Base-by-base conservation (phyloP, 1,139 yeast genomes). In the Casaregolazyma lundiana region DNA sequence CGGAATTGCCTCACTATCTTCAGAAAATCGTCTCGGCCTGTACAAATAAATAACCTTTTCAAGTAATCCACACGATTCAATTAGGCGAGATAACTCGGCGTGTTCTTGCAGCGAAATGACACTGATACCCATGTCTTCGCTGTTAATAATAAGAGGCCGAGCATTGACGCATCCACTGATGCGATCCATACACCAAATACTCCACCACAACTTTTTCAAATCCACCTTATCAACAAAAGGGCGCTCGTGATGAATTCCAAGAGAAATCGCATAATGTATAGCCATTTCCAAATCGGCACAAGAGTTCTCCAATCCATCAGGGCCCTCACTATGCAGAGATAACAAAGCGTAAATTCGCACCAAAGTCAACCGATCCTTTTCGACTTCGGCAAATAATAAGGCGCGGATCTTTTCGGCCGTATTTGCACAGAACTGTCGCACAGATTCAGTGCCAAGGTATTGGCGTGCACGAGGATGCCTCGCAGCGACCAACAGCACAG, bases 341-440 rank as follows among this genome's bases (percentile, higher is more conserved):
- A 59, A 43, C 42, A 65, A 58, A 6, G 64, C 63, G 44, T 64
- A 62, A 4, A 65, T 61, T 21, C 51, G 60, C 24, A 70, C 64
- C 26, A 71, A 53, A 1, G 71, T 62, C 45, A 70, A 57, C 41
- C 71, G 59, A 43, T 71, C 75, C 35, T 66, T 67, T 47, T 70
- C 75, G 13, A 72, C 72, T 38, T 70, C 65, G n/a, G 72, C 70
- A 30, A 66, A 71, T 44, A 71, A 55, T 16, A 71, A 57, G 15
- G 73, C 75, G 16, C 73, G 56, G 32, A 69, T 67, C 49, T 71
- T 71, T 19, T 58, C 60, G 6, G 65, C 63, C 0, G 66, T 63
- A 9, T 57, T 46, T 8, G 63, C 55, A 38, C 68, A 65, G 51
- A 65, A 65, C 40, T 63, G 64, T 13, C 69, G 57, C n/a, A 59